Evolutionary conservation across 2,329 filamentous ascomycete species (phyloP), one percentile per base, ranked within the genome.

Genomic region (Chaetomiaceae sp.): DNA sequence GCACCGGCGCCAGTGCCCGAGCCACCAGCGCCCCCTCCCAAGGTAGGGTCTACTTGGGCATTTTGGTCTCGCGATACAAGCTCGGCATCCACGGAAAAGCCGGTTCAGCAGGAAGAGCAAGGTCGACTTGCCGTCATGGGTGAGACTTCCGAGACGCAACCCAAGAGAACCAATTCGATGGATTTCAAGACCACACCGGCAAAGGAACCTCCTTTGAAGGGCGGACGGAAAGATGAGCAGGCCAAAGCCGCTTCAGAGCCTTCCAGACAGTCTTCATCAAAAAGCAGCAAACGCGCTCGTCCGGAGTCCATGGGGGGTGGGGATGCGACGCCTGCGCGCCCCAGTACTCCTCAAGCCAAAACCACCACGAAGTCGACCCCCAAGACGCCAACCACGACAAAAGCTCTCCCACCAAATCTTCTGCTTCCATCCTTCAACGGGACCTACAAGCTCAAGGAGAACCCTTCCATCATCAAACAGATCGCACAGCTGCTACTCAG

Each of bases 41-140:
- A 56, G 30, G 69, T 72, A 15, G 78, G 77, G 11, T 84, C 85
- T 0, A 86, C 83, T 0, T 91, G 86, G 86, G 86, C 83, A 0
- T 90, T 91, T 55, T 91, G 86, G 86, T 88, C 83, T 12, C 78
- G 74, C 37, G 80, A 83, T 54, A 64, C 71, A 2, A 55, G 63
- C 1, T 61, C 68, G 7, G 68, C 65, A 33, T 55, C 63, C 9
- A 60, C 57, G 1, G 67, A 66, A 39, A 45, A 59, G 10, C 33
- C 49, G 6, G 30, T 51, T 12, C 27, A 59, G 2, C 47, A 51
- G 2, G 67, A 59, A 29, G 76, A 72, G 57, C 59, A 62, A 54
- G 79, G 70, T 19, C 70, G 75, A 57, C 66, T 83, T 37, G 80
- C 79, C 4, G 71, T 83, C 41, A 70, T 78, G 51, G 69, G 77